A percentile compares a stretch with the other conserved stretches of the same genome.
Conservation (phyloP, 805 yeast species). For the Metschnikowia baotianmanensis region DNA sequence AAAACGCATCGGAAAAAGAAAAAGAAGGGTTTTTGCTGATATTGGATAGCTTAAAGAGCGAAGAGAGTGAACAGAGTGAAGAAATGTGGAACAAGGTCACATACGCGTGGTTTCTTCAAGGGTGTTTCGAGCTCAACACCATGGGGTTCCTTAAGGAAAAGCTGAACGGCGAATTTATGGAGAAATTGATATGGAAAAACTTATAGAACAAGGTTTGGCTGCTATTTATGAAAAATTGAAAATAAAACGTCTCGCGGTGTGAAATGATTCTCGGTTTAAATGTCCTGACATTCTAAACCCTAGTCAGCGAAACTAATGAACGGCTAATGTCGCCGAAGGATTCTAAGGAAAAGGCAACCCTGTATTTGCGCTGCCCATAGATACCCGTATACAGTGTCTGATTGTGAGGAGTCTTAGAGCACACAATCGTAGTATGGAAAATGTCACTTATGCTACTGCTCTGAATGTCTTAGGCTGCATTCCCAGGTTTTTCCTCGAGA, state of each 20-base stretch:
- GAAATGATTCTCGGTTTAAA: no score
- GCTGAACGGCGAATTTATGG: slow-evolving; percentile 62
- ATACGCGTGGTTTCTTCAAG: slow-evolving; percentile 73
- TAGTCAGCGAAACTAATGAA: no score
- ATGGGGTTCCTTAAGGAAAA: slow-evolving; percentile 69
- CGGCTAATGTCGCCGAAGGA: no score
- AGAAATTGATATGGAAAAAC: slow-evolving; percentile 71
- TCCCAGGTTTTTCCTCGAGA: no score
- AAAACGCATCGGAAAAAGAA: background rate
- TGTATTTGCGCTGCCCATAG: no score
- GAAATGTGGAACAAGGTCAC: slow-evolving; percentile 60
- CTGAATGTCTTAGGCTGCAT: no score
- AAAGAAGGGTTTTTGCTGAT: background rate
- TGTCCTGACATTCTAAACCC: no score
- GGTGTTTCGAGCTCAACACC: slow-evolving; percentile 64
- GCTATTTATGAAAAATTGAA: background rate
- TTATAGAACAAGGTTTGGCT: slow-evolving; percentile 24
- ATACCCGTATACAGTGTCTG: no score
- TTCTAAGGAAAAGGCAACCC: no score
- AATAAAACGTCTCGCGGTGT: background rate
- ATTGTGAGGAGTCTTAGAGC: no score
- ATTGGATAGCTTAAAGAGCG: slow-evolving; percentile 1
- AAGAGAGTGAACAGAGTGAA: slow-evolving; percentile 18
- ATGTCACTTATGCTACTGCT: no score
- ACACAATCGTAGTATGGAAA: no score